These are phyloP conservation scores for Coemansia guatemalensis DNA, from an alignment of 192 early-diverging fungal species.

Conservation along the genomic window DNA sequence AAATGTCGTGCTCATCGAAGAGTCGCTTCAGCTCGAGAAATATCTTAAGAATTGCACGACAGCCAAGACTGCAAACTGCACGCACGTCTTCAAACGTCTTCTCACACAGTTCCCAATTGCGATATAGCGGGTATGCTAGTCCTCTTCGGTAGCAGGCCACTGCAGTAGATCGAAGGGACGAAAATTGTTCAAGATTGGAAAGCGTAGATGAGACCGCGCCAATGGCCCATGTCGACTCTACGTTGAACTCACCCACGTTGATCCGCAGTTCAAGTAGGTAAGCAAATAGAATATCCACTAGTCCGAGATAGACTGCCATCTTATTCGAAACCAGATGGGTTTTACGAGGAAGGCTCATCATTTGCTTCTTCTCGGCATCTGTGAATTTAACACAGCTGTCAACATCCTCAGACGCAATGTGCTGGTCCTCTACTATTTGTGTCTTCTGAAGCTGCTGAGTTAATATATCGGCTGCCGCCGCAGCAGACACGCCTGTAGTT, in stretches of 20 bases:
- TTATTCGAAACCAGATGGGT: slow-evolving; percentile 68
- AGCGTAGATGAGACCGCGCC: slow-evolving; percentile 77
- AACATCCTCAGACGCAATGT: slow-evolving; percentile 8
- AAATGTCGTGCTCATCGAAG: slow-evolving; percentile 83
- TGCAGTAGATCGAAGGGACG: slow-evolving; percentile 61
- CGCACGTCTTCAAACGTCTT: slow-evolving; percentile 81
- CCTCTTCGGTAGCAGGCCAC: slow-evolving; percentile 73
- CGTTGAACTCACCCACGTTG: slow-evolving; percentile 78
- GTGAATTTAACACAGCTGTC: slow-evolving; percentile 54
- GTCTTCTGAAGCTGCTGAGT: not conserved
- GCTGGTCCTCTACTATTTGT: slow-evolving; percentile 4
- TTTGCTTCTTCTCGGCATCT: slow-evolving; percentile 64
- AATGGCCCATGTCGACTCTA: slow-evolving; percentile 91
- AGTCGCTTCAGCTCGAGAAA: slow-evolving; percentile 77
- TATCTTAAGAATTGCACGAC: slow-evolving; percentile 73
- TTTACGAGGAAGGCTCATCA: slow-evolving; percentile 78
- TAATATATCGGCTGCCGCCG: not conserved
- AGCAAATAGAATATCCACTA: slow-evolving; percentile 91
- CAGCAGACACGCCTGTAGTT: not conserved
- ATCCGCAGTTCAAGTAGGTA: slow-evolving; percentile 88
- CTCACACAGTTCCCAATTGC: slow-evolving; percentile 73
- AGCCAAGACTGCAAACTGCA: slow-evolving; percentile 79
- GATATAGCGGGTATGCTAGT: slow-evolving; percentile 84
- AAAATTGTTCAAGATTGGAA: slow-evolving; percentile 71
- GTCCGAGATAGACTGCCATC: slow-evolving; percentile 71